Conservation (phyloP, 164 flowering plant species). For the Echeveria elegans region DNA sequence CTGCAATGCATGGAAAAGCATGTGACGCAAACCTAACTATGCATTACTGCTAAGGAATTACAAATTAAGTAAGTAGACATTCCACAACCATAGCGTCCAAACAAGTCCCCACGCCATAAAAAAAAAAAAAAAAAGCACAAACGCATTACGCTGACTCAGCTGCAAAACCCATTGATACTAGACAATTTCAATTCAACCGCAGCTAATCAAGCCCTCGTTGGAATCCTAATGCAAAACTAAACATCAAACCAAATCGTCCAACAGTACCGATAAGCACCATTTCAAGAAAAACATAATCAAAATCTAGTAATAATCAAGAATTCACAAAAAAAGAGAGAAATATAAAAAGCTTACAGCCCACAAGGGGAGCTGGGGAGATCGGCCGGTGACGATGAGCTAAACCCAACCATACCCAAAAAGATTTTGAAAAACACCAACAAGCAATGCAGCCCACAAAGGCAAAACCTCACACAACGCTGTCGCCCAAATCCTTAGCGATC, state of each 20-base stretch:
- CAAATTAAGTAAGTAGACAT: no score
- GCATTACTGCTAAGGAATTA: background rate
- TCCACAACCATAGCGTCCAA: background rate
- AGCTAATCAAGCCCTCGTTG: background rate
- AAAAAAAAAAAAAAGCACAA: no score
- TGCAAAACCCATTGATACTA: background rate
- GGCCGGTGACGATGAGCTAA: slow-evolving; percentile 73
- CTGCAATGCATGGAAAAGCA: background rate
- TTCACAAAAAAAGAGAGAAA: background rate
- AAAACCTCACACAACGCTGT: slow-evolving; percentile 76
- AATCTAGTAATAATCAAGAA: background rate
- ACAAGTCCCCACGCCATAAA: background rate
- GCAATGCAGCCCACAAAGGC: slow-evolving; percentile 79
- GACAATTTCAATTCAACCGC: background rate
- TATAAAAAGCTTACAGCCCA: slow-evolving; percentile 95
- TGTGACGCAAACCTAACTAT: no score
- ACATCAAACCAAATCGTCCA: background rate
- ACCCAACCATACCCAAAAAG: slow-evolving; percentile 90
- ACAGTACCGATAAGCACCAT: background rate
- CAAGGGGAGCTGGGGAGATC: slow-evolving; percentile 57
- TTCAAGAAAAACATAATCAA: background rate
- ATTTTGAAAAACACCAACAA: slow-evolving; percentile 80
- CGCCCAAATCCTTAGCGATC: slow-evolving; percentile 96
- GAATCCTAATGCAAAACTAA: background rate
- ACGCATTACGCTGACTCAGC: background rate